Evolutionary conservation across 2,329 filamentous ascomycete species (phyloP).

Genomic region (Ophiostoma piceae): DNA sequence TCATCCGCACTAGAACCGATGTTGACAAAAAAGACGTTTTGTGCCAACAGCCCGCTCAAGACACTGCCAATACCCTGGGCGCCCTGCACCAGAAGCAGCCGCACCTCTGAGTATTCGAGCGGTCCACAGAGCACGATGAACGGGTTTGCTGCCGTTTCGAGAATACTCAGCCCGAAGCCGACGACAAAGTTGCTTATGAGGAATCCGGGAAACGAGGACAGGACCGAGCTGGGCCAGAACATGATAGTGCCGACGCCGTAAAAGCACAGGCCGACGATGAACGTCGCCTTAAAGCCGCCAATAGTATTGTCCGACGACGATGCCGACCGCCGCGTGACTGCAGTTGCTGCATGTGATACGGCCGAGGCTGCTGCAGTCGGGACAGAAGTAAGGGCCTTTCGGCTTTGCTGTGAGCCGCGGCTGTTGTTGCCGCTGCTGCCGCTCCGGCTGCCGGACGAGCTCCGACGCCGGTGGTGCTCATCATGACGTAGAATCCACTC

Average conservation of each 20-base stretch:
- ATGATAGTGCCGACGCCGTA: conserved; percentile 75
- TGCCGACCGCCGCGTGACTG: neutral
- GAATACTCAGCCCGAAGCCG: conserved; percentile 67
- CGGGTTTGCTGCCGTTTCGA: conserved; percentile 77
- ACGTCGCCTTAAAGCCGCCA: conserved; percentile 71
- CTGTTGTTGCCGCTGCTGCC: neutral
- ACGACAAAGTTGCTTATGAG: conserved; percentile 69
- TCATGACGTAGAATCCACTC: conserved; percentile 65
- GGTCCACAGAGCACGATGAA: conserved; percentile 69
- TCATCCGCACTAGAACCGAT: conserved; percentile 44
- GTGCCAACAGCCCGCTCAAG: conserved; percentile 65
- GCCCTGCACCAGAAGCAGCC: conserved; percentile 69
- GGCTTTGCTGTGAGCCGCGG: neutral
- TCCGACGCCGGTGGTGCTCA: conserved; percentile 48
- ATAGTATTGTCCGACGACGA: conserved; percentile 39
- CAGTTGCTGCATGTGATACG: conserved; percentile 8
- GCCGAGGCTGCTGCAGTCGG: neutral
- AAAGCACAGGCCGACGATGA: conserved; percentile 69
- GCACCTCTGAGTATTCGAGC: conserved; percentile 64
- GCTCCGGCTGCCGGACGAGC: conserved; percentile 28
- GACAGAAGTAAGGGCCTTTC: neutral
- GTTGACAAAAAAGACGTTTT: conserved; percentile 66
- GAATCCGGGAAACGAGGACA: conserved; percentile 71
- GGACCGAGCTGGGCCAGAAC: conserved; percentile 76
- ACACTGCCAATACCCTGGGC: conserved; percentile 72